phyloP scores from a whole-genome alignment of 2,329 filamentous ascomycete species.

The Ceratocystis papillata region DNA sequence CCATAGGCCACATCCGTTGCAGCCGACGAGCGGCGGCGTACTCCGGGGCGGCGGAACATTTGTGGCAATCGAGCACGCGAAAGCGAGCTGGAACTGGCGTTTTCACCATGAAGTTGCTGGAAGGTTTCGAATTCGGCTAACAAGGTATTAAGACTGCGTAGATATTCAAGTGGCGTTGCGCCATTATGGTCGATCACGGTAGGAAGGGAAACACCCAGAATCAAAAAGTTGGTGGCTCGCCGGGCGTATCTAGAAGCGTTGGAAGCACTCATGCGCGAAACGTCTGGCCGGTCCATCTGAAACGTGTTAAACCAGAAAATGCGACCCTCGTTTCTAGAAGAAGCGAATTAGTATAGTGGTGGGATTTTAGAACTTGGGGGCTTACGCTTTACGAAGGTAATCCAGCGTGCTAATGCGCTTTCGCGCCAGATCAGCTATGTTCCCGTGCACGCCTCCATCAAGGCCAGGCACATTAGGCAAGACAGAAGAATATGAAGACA shows the following conservation, averaged over 20 bases:
- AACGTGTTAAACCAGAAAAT: constrained; percentile 98
- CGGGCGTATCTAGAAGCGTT: constrained; percentile 73
- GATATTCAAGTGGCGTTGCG: constrained; percentile 68
- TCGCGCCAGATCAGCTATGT: constrained; percentile 72
- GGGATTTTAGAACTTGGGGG: constrained; percentile 25
- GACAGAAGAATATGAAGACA: constrained; percentile 16
- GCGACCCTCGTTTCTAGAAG: constrained; percentile 69
- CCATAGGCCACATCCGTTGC: constrained; percentile 33
- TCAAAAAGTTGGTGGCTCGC: constrained; percentile 84
- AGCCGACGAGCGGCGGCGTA: constrained; percentile 43
- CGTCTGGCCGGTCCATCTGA: constrained; percentile 73
- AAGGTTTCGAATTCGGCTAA: constrained; percentile 89
- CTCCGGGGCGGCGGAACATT: constrained; percentile 62
- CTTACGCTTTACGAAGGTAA: constrained; percentile 84
- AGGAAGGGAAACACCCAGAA: constrained; percentile 84
- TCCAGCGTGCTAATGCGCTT: constrained; percentile 92
- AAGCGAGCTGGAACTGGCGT: constrained; percentile 59
- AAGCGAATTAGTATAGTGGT: neutral
- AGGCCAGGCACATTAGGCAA: constrained; percentile 31
- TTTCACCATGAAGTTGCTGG: constrained; percentile 73
- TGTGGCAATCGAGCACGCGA: constrained; percentile 69
- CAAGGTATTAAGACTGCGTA: constrained; percentile 74
- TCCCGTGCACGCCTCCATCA: constrained; percentile 42
- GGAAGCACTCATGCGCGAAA: constrained; percentile 75
- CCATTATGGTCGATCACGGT: constrained; percentile 81